These are phyloP conservation scores for Mortierella sp. DNA, from an alignment of 371 early-diverging fungal genomes.

Conservation along the genomic window DNA sequence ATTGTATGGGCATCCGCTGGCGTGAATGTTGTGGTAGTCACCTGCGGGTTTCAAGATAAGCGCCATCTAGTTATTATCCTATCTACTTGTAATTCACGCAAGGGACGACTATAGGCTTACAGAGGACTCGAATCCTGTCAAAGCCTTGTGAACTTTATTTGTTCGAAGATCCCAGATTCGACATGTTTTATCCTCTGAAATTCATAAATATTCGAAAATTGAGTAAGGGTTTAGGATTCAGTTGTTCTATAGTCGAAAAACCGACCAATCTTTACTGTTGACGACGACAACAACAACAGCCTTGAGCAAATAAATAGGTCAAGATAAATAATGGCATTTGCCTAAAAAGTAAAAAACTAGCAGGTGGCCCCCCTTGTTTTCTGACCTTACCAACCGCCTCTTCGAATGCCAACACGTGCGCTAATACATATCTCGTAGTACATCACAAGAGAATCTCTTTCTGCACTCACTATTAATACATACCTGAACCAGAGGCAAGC, in stretches of 20 bases:
- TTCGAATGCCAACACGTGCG: no score
- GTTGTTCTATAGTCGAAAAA: not conserved
- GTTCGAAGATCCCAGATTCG: constrained; percentile 54
- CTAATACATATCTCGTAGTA: not conserved
- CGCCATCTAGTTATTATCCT: not conserved
- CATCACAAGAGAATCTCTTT: not conserved
- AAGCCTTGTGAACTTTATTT: constrained; percentile 40
- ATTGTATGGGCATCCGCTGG: constrained; percentile 45
- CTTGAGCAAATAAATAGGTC: not conserved
- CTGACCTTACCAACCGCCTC: no score
- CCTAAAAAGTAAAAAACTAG: constrained; percentile 1
- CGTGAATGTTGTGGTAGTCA: constrained; percentile 29
- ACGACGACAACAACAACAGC: not conserved
- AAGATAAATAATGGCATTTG: not conserved
- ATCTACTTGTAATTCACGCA: not conserved
- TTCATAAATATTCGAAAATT: not conserved
- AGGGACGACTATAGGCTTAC: constrained; percentile 11
- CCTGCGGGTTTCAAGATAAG: constrained; percentile 9
- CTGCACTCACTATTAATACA: not conserved
- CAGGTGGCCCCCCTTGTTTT: constrained; percentile 1
- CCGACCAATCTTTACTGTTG: no score
- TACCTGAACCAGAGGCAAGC: constrained; percentile 55
- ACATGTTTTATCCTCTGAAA: constrained; percentile 52
- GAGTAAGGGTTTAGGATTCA: not conserved
- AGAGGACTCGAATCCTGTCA: constrained; percentile 40